Conservation (phyloP, 306 rosid genomes). For the Vigna reflexopilosa region DNA sequence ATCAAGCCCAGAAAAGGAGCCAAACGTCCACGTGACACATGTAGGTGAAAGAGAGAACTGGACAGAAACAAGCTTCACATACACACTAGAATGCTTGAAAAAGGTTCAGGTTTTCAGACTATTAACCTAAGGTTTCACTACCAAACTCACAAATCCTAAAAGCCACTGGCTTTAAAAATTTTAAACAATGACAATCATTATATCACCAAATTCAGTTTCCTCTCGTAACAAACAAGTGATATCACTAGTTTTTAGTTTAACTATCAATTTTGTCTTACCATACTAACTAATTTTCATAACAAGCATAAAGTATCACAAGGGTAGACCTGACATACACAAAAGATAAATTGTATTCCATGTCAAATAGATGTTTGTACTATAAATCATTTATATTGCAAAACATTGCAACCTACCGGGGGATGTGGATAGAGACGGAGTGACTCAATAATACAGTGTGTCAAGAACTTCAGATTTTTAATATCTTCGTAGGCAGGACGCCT, state of each 20-base stretch:
- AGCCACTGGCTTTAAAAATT: constrained; percentile 12
- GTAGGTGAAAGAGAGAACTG: background rate
- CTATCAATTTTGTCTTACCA: constrained; percentile 21
- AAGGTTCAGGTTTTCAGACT: background rate
- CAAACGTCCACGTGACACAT: background rate
- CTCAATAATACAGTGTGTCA: constrained; percentile 84
- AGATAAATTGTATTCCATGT: background rate
- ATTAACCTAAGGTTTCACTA: background rate
- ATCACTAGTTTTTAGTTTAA: background rate
- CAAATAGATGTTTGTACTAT: background rate
- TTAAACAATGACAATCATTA: constrained; percentile 17
- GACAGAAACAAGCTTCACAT: background rate
- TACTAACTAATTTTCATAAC: constrained; percentile 28
- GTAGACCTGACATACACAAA: background rate
- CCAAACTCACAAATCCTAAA: background rate
- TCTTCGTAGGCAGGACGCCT: constrained; percentile 79
- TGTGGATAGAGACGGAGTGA: constrained; percentile 92
- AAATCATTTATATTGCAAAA: constrained; percentile 24
- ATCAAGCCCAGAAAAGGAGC: background rate
- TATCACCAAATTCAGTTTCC: background rate
- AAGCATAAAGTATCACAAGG: constrained; percentile 18
- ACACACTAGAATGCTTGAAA: background rate
- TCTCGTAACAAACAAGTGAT: background rate
- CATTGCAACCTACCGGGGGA: constrained; percentile 76
- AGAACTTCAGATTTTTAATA: constrained; percentile 78